A percentile compares a stretch with the other conserved stretches of the same genome.
These are phyloP conservation scores for Pseudogymnoascus sp. DNA, from an alignment of 2,329 filamentous ascomycete genomes.

Conservation along the genomic window DNA sequence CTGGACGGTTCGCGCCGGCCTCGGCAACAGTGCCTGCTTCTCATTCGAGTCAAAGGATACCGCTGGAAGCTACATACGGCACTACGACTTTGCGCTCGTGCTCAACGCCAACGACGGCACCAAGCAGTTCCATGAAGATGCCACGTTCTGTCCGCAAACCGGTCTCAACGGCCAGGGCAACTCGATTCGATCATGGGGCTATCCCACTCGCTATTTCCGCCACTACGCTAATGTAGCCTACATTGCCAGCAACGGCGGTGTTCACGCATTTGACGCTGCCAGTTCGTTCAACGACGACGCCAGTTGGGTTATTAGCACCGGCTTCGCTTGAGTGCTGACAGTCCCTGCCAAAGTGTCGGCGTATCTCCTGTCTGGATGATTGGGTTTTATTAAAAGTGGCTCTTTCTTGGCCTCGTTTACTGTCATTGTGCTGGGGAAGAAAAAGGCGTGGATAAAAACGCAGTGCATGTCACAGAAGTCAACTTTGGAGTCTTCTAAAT, in stretches of 20 bases:
- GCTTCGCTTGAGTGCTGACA: conserved; percentile 35
- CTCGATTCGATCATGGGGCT: conserved; percentile 51
- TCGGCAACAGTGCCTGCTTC: conserved; percentile 49
- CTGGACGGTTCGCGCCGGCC: conserved; percentile 47
- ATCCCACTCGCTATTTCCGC: conserved; percentile 52
- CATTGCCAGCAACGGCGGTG: conserved; percentile 47
- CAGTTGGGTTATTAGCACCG: conserved; percentile 40
- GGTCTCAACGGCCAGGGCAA: conserved; percentile 45
- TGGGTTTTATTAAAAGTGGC: not conserved
- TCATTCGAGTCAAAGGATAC: conserved; percentile 56
- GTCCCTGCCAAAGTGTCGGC: not conserved
- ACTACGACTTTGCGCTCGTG: conserved; percentile 45
- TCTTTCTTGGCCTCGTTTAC: not conserved
- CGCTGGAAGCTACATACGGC: conserved; percentile 51
- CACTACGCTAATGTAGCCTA: conserved; percentile 45
- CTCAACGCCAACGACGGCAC: conserved; percentile 45
- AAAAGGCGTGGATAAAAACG: not conserved
- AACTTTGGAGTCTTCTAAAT: not conserved
- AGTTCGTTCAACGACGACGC: conserved; percentile 46
- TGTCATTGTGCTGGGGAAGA: not conserved
- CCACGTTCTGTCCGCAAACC: conserved; percentile 53
- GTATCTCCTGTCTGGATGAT: not conserved
- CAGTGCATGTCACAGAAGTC: not conserved
- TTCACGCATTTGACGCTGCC: conserved; percentile 45
- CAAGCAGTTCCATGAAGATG: conserved; percentile 53